These are phyloP conservation scores for Phaeosphaeriaceae sp. DNA, from an alignment of 2,329 filamentous ascomycete genomes.

Conservation along the genomic window DNA sequence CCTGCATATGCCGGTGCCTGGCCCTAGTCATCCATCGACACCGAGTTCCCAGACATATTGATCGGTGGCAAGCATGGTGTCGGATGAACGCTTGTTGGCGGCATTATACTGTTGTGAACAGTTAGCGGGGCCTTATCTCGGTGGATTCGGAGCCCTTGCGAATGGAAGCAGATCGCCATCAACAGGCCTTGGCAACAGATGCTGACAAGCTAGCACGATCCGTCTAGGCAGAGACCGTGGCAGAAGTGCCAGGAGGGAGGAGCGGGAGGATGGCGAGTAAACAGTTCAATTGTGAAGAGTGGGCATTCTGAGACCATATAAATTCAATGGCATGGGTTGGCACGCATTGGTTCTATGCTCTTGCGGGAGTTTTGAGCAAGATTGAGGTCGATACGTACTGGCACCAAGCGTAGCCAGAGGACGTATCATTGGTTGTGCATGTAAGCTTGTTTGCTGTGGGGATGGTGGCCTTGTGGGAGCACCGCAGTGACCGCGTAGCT, in stretches of 20 bases:
- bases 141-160: slow-evolving; percentile 1
- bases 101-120: not conserved
- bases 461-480: not conserved
- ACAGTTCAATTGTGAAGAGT: not conserved
- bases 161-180: slow-evolving; percentile 7
- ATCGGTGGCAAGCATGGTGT: slow-evolving; percentile 2
- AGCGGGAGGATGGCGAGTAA: not conserved
- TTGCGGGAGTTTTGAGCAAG: slow-evolving; percentile 17
- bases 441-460: slow-evolving; percentile 1
- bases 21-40: not conserved
- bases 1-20: slow-evolving; percentile 2
- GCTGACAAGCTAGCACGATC: not conserved
- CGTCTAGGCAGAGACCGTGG: not conserved
- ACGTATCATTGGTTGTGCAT: slow-evolving; percentile 6
- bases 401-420: not conserved
- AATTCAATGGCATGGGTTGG: not conserved
- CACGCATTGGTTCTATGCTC: not conserved
- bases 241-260: not conserved
- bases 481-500: not conserved
- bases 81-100: not conserved
- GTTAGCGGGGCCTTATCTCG: slow-evolving; percentile 10
- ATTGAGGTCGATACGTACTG: slow-evolving; percentile 24
- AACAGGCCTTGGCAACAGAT: slow-evolving; percentile 11
- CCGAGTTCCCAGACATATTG: not conserved
- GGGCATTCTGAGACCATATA: not conserved